These are phyloP conservation scores for Colletotrichum viniferum DNA, from an alignment of 2,329 filamentous ascomycete genomes.

Conservation along the genomic window DNA sequence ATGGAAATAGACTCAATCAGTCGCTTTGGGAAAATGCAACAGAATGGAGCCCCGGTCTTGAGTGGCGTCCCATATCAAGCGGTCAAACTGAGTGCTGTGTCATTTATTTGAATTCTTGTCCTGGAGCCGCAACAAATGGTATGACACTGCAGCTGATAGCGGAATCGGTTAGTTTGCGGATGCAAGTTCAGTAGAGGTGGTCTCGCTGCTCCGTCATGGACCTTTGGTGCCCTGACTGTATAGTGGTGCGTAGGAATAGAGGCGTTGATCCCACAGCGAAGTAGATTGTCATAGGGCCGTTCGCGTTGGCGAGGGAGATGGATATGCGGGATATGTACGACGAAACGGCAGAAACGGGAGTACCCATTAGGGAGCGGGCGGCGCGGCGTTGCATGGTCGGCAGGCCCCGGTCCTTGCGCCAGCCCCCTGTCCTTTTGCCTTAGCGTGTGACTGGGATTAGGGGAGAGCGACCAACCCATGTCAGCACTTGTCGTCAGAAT, in stretches of 20 bases:
- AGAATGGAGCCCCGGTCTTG: neutral
- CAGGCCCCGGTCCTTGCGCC: slow-evolving; percentile 17
- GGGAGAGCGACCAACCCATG: neutral
- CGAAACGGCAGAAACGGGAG: slow-evolving; percentile 21
- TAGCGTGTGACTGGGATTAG: neutral
- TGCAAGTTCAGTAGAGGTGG: neutral
- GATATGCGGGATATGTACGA: slow-evolving; percentile 21
- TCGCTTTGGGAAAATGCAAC: neutral
- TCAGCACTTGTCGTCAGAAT: neutral
- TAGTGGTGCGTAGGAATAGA: neutral
- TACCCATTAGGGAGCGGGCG: slow-evolving; percentile 24
- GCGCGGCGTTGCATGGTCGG: slow-evolving; percentile 21
- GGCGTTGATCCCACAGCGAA: neutral
- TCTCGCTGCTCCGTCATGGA: neutral
- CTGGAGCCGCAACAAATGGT: neutral
- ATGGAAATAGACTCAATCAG: neutral
- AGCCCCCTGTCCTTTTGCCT: slow-evolving; percentile 11
- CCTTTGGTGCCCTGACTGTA: neutral
- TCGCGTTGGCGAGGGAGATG: slow-evolving; percentile 8
- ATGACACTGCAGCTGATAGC: slow-evolving; percentile 15
- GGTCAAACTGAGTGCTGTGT: slow-evolving; percentile 5
- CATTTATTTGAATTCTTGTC: neutral
- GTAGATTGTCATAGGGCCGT: slow-evolving; percentile 5
- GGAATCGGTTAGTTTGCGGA: slow-evolving; percentile 3
- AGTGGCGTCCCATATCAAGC: neutral